These are phyloP conservation scores for Leccinum longicurvipes DNA, from an alignment of 768 basidiomycete genomes.

Conservation along the genomic window DNA sequence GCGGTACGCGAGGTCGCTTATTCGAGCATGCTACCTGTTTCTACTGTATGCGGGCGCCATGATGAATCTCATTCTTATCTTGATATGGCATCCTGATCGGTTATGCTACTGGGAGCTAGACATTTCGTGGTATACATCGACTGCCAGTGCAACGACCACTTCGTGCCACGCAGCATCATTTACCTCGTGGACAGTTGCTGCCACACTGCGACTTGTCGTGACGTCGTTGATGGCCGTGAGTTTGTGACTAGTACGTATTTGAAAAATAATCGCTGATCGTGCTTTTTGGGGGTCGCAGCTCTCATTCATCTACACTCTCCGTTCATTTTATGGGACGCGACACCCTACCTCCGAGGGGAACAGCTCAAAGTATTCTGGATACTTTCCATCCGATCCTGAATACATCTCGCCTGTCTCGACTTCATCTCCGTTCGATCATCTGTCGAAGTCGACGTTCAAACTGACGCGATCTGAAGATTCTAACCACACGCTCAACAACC, in stretches of 20 bases:
- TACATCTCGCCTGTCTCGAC: conserved; percentile 16
- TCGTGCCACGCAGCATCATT: conserved; percentile 30
- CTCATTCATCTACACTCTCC: conserved; percentile 19
- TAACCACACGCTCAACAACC: conserved; percentile 12
- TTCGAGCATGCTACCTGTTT: conserved; percentile 44
- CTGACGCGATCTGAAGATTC: conserved; percentile 19
- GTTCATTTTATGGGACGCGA: conserved; percentile 13
- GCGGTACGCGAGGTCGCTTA: conserved; percentile 13
- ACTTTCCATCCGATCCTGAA: conserved; percentile 20
- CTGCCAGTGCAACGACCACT: conserved; percentile 19
- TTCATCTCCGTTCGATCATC: conserved; percentile 7
- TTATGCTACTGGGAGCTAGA: conserved; percentile 69
- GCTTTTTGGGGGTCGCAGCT: conserved; percentile 12
- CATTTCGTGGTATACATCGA: conserved; percentile 54
- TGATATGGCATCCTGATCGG: conserved; percentile 46
- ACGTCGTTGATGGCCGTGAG: conserved; percentile 55
- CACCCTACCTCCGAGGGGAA: conserved; percentile 16
- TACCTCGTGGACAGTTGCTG: conserved; percentile 53
- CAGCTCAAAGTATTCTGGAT: conserved; percentile 13
- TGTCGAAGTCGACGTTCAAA: conserved; percentile 13
- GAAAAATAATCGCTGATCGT: conserved; percentile 4
- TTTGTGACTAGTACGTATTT: conserved; percentile 8
- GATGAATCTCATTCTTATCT: conserved; percentile 53
- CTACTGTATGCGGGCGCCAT: conserved; percentile 51
- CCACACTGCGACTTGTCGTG: conserved; percentile 49